A percentile compares a stretch with the other conserved stretches of the same genome.
Evolutionary conservation across 305 asterid species (phyloP).

Genomic region (Solanum hybrid): DNA sequence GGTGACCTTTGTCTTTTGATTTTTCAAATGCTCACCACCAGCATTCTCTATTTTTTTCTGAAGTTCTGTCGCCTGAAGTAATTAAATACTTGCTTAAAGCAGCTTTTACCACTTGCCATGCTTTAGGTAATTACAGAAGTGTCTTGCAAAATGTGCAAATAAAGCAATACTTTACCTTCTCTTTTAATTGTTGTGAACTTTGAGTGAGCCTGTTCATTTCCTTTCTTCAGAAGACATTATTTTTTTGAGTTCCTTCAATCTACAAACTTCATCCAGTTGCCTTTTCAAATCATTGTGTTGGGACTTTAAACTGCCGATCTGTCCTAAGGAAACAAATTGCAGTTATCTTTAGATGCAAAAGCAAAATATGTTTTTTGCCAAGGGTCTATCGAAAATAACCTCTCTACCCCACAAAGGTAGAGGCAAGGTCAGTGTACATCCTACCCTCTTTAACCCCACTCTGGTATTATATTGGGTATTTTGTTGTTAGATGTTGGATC

Average conservation of each 20-base stretch:
- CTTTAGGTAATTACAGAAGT: neutral
- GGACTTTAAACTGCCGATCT: slow-evolving; percentile 65
- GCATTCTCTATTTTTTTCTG: slow-evolving; percentile 89
- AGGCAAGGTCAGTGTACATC: neutral
- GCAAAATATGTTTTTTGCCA: neutral
- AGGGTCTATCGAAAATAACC: neutral
- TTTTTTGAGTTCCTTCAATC: slow-evolving; percentile 49
- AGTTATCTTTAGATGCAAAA: neutral
- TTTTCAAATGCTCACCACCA: slow-evolving; percentile 72
- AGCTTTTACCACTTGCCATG: neutral
- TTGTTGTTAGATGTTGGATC: too few species aligned
- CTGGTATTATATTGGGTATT: neutral
- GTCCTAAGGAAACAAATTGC: slow-evolving; percentile 9
- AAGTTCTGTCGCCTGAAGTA: slow-evolving; percentile 58
- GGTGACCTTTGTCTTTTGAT: slow-evolving; percentile 53
- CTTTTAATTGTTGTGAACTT: slow-evolving; percentile 69
- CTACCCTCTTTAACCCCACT: neutral
- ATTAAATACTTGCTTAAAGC: neutral
- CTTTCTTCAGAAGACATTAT: slow-evolving; percentile 58
- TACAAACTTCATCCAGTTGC: slow-evolving; percentile 56
- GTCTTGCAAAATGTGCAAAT: neutral
- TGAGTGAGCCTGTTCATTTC: slow-evolving; percentile 57
- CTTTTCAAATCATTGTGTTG: slow-evolving; percentile 49
- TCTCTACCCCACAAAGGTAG: neutral
- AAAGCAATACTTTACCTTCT: slow-evolving; percentile 38